Percentiles rank a stretch among this genome's conserved stretches.
These are phyloP conservation scores for Lojkania enalia DNA, from an alignment of 2,329 filamentous ascomycete genomes.

Conservation along the genomic window DNA sequence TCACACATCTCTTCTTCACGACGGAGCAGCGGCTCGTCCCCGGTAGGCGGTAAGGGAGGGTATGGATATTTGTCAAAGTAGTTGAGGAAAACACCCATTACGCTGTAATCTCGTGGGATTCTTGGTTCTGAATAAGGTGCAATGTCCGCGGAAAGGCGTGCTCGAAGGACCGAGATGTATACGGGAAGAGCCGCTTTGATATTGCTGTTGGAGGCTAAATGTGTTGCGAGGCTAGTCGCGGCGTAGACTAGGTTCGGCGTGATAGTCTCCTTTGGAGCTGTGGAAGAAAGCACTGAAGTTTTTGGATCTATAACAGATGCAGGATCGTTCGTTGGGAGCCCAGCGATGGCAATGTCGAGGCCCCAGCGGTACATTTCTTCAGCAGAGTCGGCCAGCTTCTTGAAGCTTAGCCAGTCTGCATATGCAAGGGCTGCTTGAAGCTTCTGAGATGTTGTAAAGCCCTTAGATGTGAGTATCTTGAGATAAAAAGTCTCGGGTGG, in stretches of 20 bases:
- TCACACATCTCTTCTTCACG: slow-evolving; percentile 71
- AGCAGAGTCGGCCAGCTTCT: slow-evolving; percentile 66
- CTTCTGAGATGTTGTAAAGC: slow-evolving; percentile 77
- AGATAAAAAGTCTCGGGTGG: slow-evolving; percentile 77
- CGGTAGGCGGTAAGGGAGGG: slow-evolving; percentile 70
- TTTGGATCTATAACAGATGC: slow-evolving; percentile 60
- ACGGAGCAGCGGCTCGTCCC: slow-evolving; percentile 68
- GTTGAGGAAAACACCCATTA: slow-evolving; percentile 32
- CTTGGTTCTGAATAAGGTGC: slow-evolving; percentile 30
- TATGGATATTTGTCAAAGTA: slow-evolving; percentile 61
- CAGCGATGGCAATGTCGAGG: slow-evolving; percentile 70
- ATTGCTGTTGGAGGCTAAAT: slow-evolving; percentile 72
- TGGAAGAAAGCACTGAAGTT: slow-evolving; percentile 64
- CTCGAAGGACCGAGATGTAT: slow-evolving; percentile 80
- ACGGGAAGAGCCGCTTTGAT: slow-evolving; percentile 75
- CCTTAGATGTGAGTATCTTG: slow-evolving; percentile 77
- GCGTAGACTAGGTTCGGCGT: slow-evolving; percentile 76
- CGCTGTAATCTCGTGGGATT: slow-evolving; percentile 25
- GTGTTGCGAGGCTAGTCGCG: slow-evolving; percentile 76
- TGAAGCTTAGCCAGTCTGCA: slow-evolving; percentile 83
- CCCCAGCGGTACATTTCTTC: slow-evolving; percentile 75
- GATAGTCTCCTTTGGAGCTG: slow-evolving; percentile 53
- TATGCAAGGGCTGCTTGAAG: slow-evolving; percentile 82
- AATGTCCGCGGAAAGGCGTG: slow-evolving; percentile 65
- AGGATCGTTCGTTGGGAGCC: slow-evolving; percentile 49